phyloP scores from a whole-genome alignment of 176 grass and related monocot species.

The Oryza coarctata region DNA sequence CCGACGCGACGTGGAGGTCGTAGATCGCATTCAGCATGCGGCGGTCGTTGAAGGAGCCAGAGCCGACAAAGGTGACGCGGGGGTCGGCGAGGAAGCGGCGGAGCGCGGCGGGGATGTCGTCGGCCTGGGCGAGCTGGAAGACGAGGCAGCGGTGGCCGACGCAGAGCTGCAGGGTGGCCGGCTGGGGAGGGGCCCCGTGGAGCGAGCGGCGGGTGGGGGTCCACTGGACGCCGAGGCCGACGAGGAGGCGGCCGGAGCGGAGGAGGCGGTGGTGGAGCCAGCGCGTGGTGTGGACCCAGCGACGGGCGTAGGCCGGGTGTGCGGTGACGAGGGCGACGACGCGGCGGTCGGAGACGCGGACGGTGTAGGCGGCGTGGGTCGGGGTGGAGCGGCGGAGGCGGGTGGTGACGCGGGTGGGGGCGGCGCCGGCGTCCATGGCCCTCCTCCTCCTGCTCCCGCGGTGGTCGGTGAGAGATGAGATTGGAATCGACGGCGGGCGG shows the following conservation, averaged over 20 bases:
- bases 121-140: conserved; percentile 38
- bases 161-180: conserved; percentile 51
- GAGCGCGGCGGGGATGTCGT: not conserved
- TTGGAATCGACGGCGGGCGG: too few species aligned
- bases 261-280: conserved; percentile 4
- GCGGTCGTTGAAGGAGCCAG: not conserved
- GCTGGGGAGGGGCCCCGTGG: not conserved
- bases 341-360: not conserved
- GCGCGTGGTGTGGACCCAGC: conserved; percentile 30
- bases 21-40: conserved; percentile 26
- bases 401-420: conserved; percentile 10
- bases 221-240: conserved; percentile 50
- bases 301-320: conserved; percentile 5
- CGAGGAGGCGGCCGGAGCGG: conserved; percentile 12
- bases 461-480: not conserved
- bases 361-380: conserved; percentile 32
- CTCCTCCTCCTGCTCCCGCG: conserved; percentile 16
- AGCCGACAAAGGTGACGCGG: conserved; percentile 42
- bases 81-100: conserved; percentile 35
- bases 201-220: not conserved
- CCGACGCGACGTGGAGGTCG: conserved; percentile 1
- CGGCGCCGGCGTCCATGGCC: not conserved
- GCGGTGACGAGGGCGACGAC: conserved; percentile 26
- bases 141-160: conserved; percentile 37
- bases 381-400: conserved; percentile 20